phyloP scores from a whole-genome alignment of 2,329 filamentous ascomycete genomes.

The Pseudogymnoascus sp. region DNA sequence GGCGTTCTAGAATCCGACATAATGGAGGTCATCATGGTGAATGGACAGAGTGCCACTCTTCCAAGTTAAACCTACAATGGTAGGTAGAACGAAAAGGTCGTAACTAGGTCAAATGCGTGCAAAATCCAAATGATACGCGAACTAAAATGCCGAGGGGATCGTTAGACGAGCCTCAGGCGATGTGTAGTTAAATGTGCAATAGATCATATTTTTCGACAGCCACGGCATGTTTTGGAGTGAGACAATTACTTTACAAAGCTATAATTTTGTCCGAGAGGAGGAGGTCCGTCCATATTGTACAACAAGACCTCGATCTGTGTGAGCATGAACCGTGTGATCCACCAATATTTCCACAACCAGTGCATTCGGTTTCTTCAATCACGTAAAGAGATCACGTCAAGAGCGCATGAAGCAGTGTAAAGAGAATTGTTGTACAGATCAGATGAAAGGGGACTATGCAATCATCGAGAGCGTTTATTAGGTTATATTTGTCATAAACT shows the following conservation, averaged over 20 bases:
- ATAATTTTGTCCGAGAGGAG: neutral
- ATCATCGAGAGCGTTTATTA: neutral
- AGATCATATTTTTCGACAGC: neutral
- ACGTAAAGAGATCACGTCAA: constrained; percentile 6
- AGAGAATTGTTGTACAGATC: neutral
- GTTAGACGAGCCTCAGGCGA: neutral
- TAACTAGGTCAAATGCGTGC: neutral
- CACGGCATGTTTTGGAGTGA: neutral
- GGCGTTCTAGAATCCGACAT: neutral
- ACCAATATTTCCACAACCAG: neutral
- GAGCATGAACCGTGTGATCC: neutral
- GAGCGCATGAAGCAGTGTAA: neutral
- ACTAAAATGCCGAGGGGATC: neutral
- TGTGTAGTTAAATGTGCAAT: neutral
- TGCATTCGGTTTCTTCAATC: neutral
- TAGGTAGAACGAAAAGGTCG: neutral
- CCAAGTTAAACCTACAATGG: neutral
- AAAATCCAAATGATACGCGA: neutral
- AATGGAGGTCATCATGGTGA: neutral
- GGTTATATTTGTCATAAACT: constrained; percentile 2
- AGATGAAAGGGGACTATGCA: neutral
- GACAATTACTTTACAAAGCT: neutral
- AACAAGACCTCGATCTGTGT: neutral
- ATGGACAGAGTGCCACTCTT: neutral
- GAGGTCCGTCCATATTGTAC: neutral